Evolutionary conservation across 257 asterid species (phyloP), one percentile per base, ranked within the genome.

Genomic region (Petunia secreta): DNA sequence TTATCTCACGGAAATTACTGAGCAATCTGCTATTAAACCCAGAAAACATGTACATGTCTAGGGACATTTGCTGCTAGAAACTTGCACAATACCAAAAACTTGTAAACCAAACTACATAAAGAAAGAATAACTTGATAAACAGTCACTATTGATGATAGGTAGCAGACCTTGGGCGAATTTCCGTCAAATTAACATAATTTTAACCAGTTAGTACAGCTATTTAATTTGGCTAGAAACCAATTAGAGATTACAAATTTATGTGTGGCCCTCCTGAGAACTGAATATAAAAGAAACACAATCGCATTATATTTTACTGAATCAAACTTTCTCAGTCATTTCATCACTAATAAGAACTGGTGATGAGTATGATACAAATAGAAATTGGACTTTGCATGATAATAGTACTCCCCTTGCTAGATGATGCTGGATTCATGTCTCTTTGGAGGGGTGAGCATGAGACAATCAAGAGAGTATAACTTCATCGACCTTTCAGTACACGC

Each of bases 401-500:
- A 43, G 6, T 10, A 25, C 77, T 48, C 11, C 40, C 77, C 6
- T 11, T 71, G 77, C 34, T 10, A 48, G 11, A 9, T 6, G 5
- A 71, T 34, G 62, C 11, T 13, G 62, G 6, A 50, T 50, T 50
- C 78, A 73, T 13, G 78, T 11, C 62, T 36, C 13, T 73, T 73
- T 73, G 4, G 7, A 50, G 34, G 62, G 4, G 36, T 73, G 62
- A 73, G 7, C 13, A 36, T 36, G 78, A 50, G 44, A n/a, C 62
- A 25, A 48, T 34, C 3, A 50, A 48, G 44, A 71, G 46, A 73
- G 25, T 2, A 73, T 36, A 73, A 1, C 1, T 50, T 73, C 78
- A 73, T 50, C 78, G 59, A 73, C 78, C 78, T 73, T 73, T 73
- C 8, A 73, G 11, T 6, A 73, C 78, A 40, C 78, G 78, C 78